phyloP scores from a whole-genome alignment of 139 green algal genomes.

The Tetradesmus lagerheimii region DNA sequence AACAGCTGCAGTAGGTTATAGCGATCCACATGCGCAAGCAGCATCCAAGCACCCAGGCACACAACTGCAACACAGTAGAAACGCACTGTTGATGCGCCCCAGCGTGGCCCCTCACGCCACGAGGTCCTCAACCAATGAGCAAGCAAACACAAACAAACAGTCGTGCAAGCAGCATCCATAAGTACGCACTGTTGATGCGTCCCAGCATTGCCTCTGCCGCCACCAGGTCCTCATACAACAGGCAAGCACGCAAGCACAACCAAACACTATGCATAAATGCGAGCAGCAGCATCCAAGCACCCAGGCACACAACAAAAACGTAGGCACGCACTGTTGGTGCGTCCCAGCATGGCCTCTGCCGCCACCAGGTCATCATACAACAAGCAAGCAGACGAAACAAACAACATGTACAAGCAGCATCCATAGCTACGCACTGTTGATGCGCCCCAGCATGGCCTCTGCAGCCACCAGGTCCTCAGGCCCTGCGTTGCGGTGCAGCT shows the following conservation, averaged over 20 bases:
- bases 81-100: slow-evolving; percentile 75
- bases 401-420: not conserved
- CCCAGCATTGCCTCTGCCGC: slow-evolving; percentile 94
- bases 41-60: too few species aligned
- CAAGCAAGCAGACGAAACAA: too few species aligned
- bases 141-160: too few species aligned
- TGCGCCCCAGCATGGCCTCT: slow-evolving; percentile 89
- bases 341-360: slow-evolving; percentile 91
- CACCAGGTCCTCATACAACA: slow-evolving; percentile 97
- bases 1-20: too few species aligned
- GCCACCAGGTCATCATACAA: slow-evolving; percentile 98
- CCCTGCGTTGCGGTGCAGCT: slow-evolving; percentile 97
- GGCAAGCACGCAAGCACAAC: too few species aligned
- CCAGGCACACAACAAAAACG: too few species aligned
- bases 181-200: slow-evolving; percentile 65
- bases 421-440: slow-evolving; percentile 58
- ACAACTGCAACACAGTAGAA: not conserved
- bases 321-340: slow-evolving; percentile 68
- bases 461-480: slow-evolving; percentile 97
- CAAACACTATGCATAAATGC: not conserved
- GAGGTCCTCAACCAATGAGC: too few species aligned
- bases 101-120: slow-evolving; percentile 95
- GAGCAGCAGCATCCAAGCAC: not conserved
- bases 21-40: too few species aligned
- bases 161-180: not conserved